A percentile compares a stretch with the other conserved stretches of the same genome.
phyloP scores from a whole-genome alignment of 2,329 filamentous ascomycete genomes.

The Pseudogymnoascus sp. region DNA sequence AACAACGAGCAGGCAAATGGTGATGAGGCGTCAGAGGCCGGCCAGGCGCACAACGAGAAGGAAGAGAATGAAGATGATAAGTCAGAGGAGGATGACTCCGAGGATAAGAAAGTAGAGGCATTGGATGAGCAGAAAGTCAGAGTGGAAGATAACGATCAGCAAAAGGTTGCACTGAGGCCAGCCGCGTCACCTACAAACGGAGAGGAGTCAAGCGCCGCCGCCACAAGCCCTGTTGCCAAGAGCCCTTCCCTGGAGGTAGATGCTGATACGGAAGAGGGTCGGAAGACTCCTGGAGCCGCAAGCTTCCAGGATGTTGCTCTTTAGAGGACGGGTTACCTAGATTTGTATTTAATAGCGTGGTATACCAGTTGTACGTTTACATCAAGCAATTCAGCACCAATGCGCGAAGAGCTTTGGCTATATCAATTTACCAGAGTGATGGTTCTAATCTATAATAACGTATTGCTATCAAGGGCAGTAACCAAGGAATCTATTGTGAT shows the following conservation, averaged over 20 bases:
- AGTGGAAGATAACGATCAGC: slow-evolving; percentile 46
- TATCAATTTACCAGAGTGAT: background rate
- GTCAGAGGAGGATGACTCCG: slow-evolving; percentile 18
- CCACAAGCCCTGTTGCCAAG: background rate
- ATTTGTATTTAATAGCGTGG: slow-evolving; percentile 9
- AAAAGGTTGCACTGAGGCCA: slow-evolving; percentile 44
- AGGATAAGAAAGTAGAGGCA: slow-evolving; percentile 25
- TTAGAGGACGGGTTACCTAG: slow-evolving; percentile 25
- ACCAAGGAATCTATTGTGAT: background rate
- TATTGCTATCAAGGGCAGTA: background rate
- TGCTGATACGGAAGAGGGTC: slow-evolving; percentile 8
- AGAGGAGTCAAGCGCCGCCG: slow-evolving; percentile 19
- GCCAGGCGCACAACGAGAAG: slow-evolving; percentile 11
- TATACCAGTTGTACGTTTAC: slow-evolving; percentile 9
- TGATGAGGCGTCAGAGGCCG: slow-evolving; percentile 17
- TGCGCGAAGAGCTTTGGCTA: background rate
- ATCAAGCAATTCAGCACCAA: slow-evolving; percentile 6
- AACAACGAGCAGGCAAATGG: slow-evolving; percentile 20
- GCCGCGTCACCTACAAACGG: slow-evolving; percentile 23
- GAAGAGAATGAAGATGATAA: slow-evolving; percentile 20
- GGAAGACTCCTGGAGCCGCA: slow-evolving; percentile 42
- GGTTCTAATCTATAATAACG: background rate
- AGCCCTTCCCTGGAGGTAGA: slow-evolving; percentile 8
- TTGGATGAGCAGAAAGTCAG: slow-evolving; percentile 49
- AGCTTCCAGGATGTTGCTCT: slow-evolving; percentile 58